These are phyloP conservation scores for Punica granatum DNA, from an alignment of 345 rosid species.

Conservation along the genomic window DNA sequence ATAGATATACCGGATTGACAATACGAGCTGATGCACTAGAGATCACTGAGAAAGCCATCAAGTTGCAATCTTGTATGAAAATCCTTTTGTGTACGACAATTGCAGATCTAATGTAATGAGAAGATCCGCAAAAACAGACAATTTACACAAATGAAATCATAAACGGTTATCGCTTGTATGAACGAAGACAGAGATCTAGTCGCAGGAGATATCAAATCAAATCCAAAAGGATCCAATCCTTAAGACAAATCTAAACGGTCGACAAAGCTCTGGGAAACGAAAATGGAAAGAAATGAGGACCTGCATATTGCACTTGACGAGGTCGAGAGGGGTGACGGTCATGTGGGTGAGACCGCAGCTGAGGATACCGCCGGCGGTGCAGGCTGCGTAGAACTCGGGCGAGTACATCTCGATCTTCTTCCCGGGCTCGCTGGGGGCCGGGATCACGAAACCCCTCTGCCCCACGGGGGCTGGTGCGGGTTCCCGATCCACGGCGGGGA, in stretches of 20 bases:
- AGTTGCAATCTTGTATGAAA: neutral
- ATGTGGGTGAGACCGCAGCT: slow-evolving; percentile 85
- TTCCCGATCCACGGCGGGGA: slow-evolving; percentile 3
- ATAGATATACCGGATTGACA: neutral
- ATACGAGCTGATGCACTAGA: neutral
- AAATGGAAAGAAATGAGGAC: slow-evolving; percentile 15
- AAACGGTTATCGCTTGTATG: neutral
- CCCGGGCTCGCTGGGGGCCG: slow-evolving; percentile 51
- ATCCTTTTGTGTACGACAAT: neutral
- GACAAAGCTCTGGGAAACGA: no score
- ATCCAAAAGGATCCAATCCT: no score
- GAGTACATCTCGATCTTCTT: slow-evolving; percentile 74
- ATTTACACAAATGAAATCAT: neutral
- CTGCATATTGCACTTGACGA: slow-evolving; percentile 99
- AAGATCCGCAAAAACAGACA: neutral
- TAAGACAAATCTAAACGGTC: neutral
- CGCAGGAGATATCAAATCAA: neutral
- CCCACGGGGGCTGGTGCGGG: slow-evolving; percentile 8
- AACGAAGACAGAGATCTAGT: neutral
- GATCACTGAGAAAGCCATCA: neutral
- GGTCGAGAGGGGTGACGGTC: slow-evolving; percentile 88
- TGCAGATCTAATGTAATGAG: neutral
- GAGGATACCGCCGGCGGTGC: slow-evolving; percentile 64
- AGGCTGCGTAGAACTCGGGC: slow-evolving; percentile 71
- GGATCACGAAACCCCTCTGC: slow-evolving; percentile 27